Evolutionary conservation across 331 rosid genomes (phyloP).

Genomic region (Pyrus hybrid): DNA sequence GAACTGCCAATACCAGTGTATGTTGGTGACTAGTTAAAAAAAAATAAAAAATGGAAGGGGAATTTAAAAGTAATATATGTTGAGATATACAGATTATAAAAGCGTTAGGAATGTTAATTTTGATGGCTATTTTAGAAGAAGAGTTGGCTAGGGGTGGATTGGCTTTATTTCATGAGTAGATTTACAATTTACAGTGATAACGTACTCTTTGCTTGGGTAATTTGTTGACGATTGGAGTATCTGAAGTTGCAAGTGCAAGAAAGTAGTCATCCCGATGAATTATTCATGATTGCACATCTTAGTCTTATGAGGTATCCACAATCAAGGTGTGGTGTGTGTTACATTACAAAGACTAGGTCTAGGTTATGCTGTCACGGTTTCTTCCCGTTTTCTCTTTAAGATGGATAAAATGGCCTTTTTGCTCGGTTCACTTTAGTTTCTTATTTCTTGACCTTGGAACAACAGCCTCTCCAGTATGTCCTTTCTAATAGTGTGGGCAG

Average conservation of each 20-base stretch:
- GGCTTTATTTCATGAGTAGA: slow-evolving; percentile 4
- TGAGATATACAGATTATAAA: background rate
- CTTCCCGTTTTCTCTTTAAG: too few species aligned
- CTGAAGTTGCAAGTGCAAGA: too few species aligned
- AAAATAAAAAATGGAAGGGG: background rate
- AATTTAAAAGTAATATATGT: slow-evolving; percentile 1
- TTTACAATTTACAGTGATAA: background rate
- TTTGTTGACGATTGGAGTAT: too few species aligned
- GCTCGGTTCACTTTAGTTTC: background rate
- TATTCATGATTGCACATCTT: too few species aligned
- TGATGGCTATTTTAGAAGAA: background rate
- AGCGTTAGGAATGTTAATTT: background rate
- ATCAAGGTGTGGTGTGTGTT: background rate
- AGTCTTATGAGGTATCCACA: background rate
- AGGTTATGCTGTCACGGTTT: background rate
- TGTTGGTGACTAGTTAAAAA: background rate
- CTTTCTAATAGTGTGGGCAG: background rate
- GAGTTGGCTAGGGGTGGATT: slow-evolving; percentile 1
- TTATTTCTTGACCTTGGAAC: background rate
- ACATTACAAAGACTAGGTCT: background rate
- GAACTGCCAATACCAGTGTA: slow-evolving; percentile 4
- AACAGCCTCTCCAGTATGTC: background rate
- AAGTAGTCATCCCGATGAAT: too few species aligned
- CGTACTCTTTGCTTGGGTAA: background rate
- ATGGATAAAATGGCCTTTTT: background rate